These are phyloP conservation scores for Withania somnifera DNA, from an alignment of 305 asterid genomes.

Conservation along the genomic window DNA sequence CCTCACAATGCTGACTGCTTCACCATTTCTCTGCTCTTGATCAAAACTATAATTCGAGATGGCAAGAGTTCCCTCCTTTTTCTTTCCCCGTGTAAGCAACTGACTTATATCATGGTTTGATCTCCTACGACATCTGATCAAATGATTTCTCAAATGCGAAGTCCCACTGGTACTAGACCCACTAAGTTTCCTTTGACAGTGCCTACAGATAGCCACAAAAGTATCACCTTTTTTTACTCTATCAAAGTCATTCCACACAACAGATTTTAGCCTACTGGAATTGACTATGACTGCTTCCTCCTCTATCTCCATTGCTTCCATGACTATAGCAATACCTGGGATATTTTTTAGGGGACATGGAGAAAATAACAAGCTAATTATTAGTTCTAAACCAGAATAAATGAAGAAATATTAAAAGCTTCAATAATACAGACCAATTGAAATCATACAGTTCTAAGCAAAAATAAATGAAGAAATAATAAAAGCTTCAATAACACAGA, in stretches of 20 bases:
- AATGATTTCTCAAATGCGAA: conserved; percentile 83
- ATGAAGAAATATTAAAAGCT: not conserved
- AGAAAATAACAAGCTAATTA: not conserved
- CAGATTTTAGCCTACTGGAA: conserved; percentile 82
- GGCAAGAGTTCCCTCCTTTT: conserved; percentile 48
- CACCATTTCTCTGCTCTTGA: conserved; percentile 33
- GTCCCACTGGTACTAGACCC: conserved; percentile 96
- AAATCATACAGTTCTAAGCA: not conserved
- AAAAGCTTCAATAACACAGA: not conserved
- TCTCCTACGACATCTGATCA: conserved; percentile 70
- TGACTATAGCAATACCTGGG: conserved; percentile 4
- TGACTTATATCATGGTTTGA: conserved; percentile 57
- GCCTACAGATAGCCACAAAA: conserved; percentile 67
- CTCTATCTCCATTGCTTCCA: conserved; percentile 37
- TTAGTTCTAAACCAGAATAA: not conserved
- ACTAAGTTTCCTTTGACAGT: conserved; percentile 80
- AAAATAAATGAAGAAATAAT: not conserved
- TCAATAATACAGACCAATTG: not conserved
- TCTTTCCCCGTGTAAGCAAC: conserved; percentile 55
- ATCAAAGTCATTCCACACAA: conserved; percentile 91
- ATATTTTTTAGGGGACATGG: not conserved
- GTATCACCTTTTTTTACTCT: conserved; percentile 79
- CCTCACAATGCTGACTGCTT: conserved; percentile 45
- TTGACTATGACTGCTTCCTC: conserved; percentile 69
- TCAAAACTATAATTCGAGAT: conserved; percentile 33